Evolutionary conservation across 1,284 basidiomycete species (phyloP), one percentile per base, ranked within the genome.

Genomic region (Pterulicium gracile): DNA sequence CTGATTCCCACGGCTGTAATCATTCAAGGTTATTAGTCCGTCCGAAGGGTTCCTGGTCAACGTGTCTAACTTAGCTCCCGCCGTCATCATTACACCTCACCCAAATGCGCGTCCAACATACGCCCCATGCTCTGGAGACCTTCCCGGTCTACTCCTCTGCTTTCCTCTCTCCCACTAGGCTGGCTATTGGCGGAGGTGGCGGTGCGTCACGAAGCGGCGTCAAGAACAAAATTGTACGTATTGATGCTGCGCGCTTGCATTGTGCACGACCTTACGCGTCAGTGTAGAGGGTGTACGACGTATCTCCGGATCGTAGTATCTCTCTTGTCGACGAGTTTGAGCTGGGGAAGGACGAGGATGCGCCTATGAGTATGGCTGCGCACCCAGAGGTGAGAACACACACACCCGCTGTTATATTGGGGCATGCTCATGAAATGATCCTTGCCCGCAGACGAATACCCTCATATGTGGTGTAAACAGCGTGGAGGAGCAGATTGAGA

Each of bases 131-230:
- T 7, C 72, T 92, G 3, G 73, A 81, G 5, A 66, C 76, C 1
- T 94, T 92, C 58, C 92, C 92, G 1, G 81, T 95, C 44, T 95
- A 92, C 59, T 89, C 88, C 4, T 80, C 84, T 47, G 79, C 80
- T n/a, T 97, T 94, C 66, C 62, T 88, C 12, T 76, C 81, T 0
- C 70, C 81, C 18, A 70, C 77, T 44, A 68, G 79, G n/a, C 66
- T 96, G n/a, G 69, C 93, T 12, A 69, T 95, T 3, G 93, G 91
- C 1, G 93, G 92, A 1, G 93, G 93, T 20, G 93, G 93, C 1
- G 93, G 94, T 17, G 77, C 69, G 51, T 70, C 80, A 52, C 72
- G 72, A 52, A 90, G 77, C 45, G 93, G 93, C 2, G 86, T 97
- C 52, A 89, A 89, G 68, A 97, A 97, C 67, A 91, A 91, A 63